Percentiles rank a stretch among this genome's conserved stretches.
Evolutionary conservation across 805 yeast genomes (phyloP).

Genomic region (Ogataea nonfermentans): DNA sequence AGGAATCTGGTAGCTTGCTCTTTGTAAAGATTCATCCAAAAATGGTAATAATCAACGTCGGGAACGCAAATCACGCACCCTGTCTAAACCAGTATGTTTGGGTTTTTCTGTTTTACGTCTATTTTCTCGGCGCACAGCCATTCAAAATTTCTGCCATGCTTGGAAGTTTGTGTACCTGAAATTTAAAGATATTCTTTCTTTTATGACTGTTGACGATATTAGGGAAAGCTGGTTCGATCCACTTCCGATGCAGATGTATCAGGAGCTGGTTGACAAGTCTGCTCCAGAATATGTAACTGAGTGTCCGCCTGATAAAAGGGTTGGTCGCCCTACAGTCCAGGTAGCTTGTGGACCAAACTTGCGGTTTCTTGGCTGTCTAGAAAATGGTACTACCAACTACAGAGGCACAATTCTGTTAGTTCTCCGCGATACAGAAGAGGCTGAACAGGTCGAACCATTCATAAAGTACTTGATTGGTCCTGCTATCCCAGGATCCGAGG

Average conservation of each 20-base stretch:
- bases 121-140: slow-evolving; percentile 10
- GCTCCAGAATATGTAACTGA: slow-evolving; percentile 21
- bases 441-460: slow-evolving; percentile 22
- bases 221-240: slow-evolving; percentile 30
- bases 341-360: slow-evolving; percentile 77
- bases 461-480: slow-evolving; percentile 39
- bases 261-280: slow-evolving; percentile 17
- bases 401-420: slow-evolving; percentile 71
- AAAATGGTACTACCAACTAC: slow-evolving; percentile 49
- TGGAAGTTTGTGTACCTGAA: slow-evolving; percentile 5
- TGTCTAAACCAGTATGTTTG: background rate
- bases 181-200: background rate
- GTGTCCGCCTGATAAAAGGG: slow-evolving; percentile 24
- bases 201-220: slow-evolving; percentile 16
- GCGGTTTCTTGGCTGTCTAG: slow-evolving; percentile 62
- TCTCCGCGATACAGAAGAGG: slow-evolving; percentile 39
- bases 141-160: slow-evolving; percentile 1
- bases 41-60: no score
- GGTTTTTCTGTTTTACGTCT: slow-evolving; percentile 7
- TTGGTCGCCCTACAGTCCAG: slow-evolving; percentile 36
- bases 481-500: slow-evolving; percentile 18
- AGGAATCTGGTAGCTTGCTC: no score
- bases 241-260: slow-evolving; percentile 28
- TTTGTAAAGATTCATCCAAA: no score
- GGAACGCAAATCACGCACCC: background rate